Evolutionary conservation across 2,329 filamentous ascomycete species (phyloP), one percentile per base, ranked within the genome.

Genomic region (Epichloe typhina): DNA sequence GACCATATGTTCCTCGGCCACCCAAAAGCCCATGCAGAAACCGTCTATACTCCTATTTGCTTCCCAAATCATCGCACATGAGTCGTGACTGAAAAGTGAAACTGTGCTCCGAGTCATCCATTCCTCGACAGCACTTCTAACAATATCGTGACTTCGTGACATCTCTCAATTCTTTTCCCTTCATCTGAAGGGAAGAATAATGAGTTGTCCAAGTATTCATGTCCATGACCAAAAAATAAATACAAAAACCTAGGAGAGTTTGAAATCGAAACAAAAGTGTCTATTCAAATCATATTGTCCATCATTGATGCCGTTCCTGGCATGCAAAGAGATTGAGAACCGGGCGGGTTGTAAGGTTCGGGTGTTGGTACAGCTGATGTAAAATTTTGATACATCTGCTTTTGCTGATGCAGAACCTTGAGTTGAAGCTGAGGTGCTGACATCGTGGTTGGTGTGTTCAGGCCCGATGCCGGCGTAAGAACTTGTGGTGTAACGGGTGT

Each of bases 401-500:
- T 46, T 15, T 49, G 49, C 12, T 44, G 46, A 41, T 46, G 40
- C 31, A 48, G 9, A 21, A 13, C 37, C 38, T 51, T 47, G 46
- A 51, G 46, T 44, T 53, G 52, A 31, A 47, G 46, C 40, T 53
- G 52, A 31, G 49, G 50, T 13, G 39, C 26, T 17, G 46, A 46
- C 23, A 49, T 35, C 13, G 52, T 51, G n/a, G 44, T 47, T 23
- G 55, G 49, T 8, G 42, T 48, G 35, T 46, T 41, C n/a, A 53
- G 40, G 12, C 42, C 52, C 17, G 63, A 59, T 26, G 56, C 50
- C 15, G 55, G 37, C 39, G 39, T 41, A 11, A 31, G 26, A 50
- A 59, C 56, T 45, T 65, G 63, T 8, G 65, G 59, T 5, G 62
- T 63, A 40, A 58, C 55, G 15, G 64, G 65, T 52, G 62, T 63